phyloP scores from a whole-genome alignment of 805 yeast genomes.

The Schizosaccharomyces octosporus region DNA sequence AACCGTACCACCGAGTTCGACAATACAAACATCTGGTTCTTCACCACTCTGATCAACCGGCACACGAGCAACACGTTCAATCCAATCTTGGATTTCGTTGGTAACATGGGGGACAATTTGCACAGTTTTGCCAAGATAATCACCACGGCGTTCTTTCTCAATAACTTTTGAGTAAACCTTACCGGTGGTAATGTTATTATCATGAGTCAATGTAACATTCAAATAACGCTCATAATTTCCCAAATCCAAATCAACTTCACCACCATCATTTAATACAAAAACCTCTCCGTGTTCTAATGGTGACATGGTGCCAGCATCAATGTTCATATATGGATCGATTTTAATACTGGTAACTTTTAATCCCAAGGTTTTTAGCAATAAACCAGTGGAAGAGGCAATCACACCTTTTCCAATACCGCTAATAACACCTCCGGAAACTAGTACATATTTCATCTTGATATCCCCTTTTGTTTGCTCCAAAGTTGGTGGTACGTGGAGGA shows the following conservation, averaged over 20 bases:
- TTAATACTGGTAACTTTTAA: slow-evolving; percentile 88
- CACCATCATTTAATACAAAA: slow-evolving; percentile 93
- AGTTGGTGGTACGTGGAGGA: slow-evolving; percentile 2
- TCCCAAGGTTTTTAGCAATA: slow-evolving; percentile 79
- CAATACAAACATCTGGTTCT: slow-evolving; percentile 87
- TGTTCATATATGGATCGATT: slow-evolving; percentile 96
- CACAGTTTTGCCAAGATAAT: slow-evolving; percentile 94
- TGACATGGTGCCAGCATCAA: slow-evolving; percentile 98
- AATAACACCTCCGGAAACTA: slow-evolving; percentile 92
- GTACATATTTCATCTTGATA: slow-evolving; percentile 79
- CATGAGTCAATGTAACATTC: slow-evolving; percentile 73
- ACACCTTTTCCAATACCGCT: slow-evolving; percentile 99
- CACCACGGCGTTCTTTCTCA: slow-evolving; percentile 65
- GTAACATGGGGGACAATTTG: slow-evolving; percentile 98
- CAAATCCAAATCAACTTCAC: slow-evolving; percentile 91
- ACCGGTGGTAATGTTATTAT: slow-evolving; percentile 96
- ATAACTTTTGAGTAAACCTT: slow-evolving; percentile 86
- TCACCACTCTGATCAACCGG: slow-evolving; percentile 79
- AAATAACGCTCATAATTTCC: slow-evolving; percentile 96
- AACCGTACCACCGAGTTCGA: slow-evolving; percentile 92
- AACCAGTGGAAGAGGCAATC: slow-evolving; percentile 85
- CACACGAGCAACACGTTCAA: slow-evolving; percentile 68
- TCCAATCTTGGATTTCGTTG: slow-evolving; percentile 95
- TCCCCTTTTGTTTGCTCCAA: slow-evolving; percentile 1
- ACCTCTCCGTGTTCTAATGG: slow-evolving; percentile 98